A percentile compares a stretch with the other conserved stretches of the same genome.
Evolutionary conservation across 192 early-diverging fungal genomes (phyloP).

Genomic region (Globomyces pollinis-pini): DNA sequence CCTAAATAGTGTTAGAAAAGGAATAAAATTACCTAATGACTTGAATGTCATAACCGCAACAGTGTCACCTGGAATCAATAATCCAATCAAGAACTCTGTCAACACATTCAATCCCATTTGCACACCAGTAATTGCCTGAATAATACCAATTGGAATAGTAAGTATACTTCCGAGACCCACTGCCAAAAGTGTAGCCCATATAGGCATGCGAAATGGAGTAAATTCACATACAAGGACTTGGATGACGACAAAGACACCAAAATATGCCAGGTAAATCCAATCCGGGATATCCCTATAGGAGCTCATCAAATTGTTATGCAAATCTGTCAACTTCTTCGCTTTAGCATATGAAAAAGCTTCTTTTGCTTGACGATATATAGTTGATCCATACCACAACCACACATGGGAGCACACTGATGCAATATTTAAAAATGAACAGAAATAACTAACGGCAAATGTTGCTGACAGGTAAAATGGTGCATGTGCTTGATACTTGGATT

Average conservation of each 20-base stretch:
- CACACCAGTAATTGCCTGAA: conserved; percentile 67
- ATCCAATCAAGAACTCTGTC: conserved; percentile 75
- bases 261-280: conserved; percentile 48
- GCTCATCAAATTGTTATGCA: conserved; percentile 55
- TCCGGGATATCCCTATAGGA: conserved; percentile 51
- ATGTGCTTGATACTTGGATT: neutral
- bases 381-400: conserved; percentile 6
- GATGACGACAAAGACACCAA: conserved; percentile 32
- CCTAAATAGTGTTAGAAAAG: too few species aligned
- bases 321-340: conserved; percentile 7
- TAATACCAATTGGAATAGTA: conserved; percentile 69
- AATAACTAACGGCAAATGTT: conserved; percentile 21
- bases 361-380: neutral
- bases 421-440: conserved; percentile 36
- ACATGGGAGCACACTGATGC: conserved; percentile 23
- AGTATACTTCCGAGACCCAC: conserved; percentile 53
- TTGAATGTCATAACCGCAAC: conserved; percentile 81
- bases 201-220: conserved; percentile 51
- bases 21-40: too few species aligned
- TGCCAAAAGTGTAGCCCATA: conserved; percentile 50
- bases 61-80: conserved; percentile 67
- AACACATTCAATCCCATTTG: conserved; percentile 71
- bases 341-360: conserved; percentile 4
- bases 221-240: conserved; percentile 31
- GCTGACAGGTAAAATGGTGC: conserved; percentile 7